Conservation (phyloP, 106 monocot species). For the Dioscorea zingiberensis region DNA sequence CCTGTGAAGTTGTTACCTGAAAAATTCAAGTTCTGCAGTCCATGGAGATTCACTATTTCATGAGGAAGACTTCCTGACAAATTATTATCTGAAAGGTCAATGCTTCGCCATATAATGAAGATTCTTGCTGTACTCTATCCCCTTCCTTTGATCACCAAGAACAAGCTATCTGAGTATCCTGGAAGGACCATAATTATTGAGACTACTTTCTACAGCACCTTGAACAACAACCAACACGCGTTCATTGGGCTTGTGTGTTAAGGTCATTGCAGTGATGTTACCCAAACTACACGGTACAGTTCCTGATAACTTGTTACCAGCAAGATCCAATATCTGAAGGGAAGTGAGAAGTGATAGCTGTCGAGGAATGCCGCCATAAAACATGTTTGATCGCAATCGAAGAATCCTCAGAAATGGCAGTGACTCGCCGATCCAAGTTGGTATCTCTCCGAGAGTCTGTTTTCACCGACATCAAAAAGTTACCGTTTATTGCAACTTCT, state of each 20-base stretch:
- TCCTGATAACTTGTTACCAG: too few relatives aligned
- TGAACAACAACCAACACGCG: conserved; percentile 4
- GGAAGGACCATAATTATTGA: conserved; percentile 3
- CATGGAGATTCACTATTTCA: conserved; percentile 4
- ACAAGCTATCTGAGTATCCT: neutral
- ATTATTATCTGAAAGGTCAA: conserved; percentile 15
- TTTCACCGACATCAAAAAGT: conserved; percentile 22
- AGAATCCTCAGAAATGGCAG: neutral
- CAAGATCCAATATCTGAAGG: too few relatives aligned
- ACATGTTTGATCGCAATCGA: neutral
- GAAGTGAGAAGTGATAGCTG: neutral
- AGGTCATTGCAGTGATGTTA: neutral
- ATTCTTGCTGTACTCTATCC: neutral
- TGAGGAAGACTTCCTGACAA: conserved; percentile 3
- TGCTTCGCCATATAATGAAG: neutral
- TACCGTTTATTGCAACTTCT: neutral
- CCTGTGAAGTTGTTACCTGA: conserved; percentile 20
- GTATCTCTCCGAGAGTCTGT: conserved; percentile 6
- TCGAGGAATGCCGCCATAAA: conserved; percentile 3
- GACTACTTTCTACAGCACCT: neutral
- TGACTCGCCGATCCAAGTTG: neutral
- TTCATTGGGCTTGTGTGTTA: conserved; percentile 5
- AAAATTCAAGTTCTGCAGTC: conserved; percentile 18
- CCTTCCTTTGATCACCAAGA: neutral
- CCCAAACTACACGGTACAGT: too few relatives aligned